Base-by-base conservation (phyloP, 2,329 filamentous ascomycete genomes). In the Fusarium robinianum region DNA sequence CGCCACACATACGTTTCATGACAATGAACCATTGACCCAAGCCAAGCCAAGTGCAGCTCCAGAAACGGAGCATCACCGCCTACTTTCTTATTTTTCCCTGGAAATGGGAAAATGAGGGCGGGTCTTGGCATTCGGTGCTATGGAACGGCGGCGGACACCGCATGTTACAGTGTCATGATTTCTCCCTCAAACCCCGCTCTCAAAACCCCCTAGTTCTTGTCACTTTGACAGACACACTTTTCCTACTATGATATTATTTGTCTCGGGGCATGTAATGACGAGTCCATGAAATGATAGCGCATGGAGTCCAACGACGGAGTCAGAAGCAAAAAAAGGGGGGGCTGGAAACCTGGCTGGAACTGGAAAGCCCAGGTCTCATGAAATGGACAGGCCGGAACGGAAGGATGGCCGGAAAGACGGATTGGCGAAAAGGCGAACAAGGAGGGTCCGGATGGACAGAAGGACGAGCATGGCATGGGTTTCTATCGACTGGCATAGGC, bases 231-330 rank as follows among this genome's bases (percentile, higher is more conserved):
- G 25, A 36, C 26, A 51, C 35, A 40, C 27, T 39, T 48, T 44
- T 30, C 36, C 39, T 39, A 52, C 30, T 48, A 43, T 49, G 16
- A 30, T 16, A 42, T 23, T 14, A 14, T 51, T 49, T 51, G 42
- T 40, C 36, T 32, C 45, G 34, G 53, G 37, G 42, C 31, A 54
- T 39, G 43, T 35, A 51, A 55, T 52, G 49, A 61, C 40, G 46
- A 55, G 46, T 46, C 54, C 43, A 52, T 56, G 57, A 60, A 53
- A 29, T 44, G 46, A 58, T 33, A 57, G 46, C 47, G 46, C 42
- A 57, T 51, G 55, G 57, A 51, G 51, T 57, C 45, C 42, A 41
- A 21, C 40, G 47, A 42, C 37, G 46, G 53, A 40, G 45, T 30
- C 46, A 60, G 49, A 58, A 44, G 47, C 44, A 48, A 49, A 47